Percentiles rank a stretch among this genome's conserved stretches.
These are phyloP conservation scores for Beta macrorhiza DNA, from an alignment of 179 eudicot genomes.

Conservation along the genomic window DNA sequence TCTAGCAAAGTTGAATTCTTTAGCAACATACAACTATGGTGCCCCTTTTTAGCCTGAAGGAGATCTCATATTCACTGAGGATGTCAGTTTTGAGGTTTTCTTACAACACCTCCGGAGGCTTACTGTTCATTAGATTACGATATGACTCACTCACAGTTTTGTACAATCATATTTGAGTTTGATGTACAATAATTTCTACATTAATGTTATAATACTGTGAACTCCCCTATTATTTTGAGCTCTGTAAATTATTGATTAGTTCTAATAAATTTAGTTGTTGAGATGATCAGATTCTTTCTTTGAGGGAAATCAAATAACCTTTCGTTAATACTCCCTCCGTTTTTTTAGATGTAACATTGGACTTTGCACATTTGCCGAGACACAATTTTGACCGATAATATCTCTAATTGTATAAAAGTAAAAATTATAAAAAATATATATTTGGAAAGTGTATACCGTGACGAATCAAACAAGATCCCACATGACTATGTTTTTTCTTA, in stretches of 20 bases:
- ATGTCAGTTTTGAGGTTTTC: slow-evolving; percentile 91
- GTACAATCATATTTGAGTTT: slow-evolving; percentile 40
- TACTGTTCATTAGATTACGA: slow-evolving; percentile 62
- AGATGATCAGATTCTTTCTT: not conserved
- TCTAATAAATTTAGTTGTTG: not conserved
- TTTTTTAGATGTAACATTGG: too few relatives aligned
- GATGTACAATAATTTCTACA: slow-evolving; percentile 46
- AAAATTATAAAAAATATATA: too few relatives aligned
- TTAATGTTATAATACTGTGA: not conserved
- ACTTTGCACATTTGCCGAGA: too few relatives aligned
- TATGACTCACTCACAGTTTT: slow-evolving; percentile 45
- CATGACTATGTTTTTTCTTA: too few relatives aligned
- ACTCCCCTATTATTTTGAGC: not conserved
- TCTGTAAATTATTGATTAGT: slow-evolving; percentile 2
- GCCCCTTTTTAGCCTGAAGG: slow-evolving; percentile 63
- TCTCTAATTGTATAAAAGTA: too few relatives aligned
- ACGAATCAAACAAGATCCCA: too few relatives aligned
- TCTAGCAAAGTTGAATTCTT: slow-evolving; percentile 93
- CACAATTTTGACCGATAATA: too few relatives aligned
- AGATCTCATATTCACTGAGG: slow-evolving; percentile 89
- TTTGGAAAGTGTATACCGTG: too few relatives aligned
- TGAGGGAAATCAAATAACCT: not conserved
- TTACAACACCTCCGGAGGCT: slow-evolving; percentile 86
- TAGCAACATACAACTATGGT: slow-evolving; percentile 81
- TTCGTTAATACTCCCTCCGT: not conserved